These are phyloP conservation scores for Voacanga thouarsii DNA, from an alignment of 257 asterid genomes.

Conservation along the genomic window DNA sequence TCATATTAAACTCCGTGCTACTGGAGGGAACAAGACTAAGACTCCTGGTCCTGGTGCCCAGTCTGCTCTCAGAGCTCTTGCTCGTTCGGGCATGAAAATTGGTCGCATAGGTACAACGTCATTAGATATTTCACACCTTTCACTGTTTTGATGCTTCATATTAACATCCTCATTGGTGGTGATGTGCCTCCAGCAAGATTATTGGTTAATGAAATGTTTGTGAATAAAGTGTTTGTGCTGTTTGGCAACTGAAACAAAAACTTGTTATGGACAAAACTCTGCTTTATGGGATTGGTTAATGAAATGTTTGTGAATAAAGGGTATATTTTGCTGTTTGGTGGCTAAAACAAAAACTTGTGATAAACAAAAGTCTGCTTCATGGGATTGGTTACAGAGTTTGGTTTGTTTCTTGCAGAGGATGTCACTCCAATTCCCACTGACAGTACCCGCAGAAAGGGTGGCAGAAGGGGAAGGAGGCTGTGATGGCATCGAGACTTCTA, in stretches of 20 bases:
- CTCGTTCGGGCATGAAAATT: constrained; percentile 94
- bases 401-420: constrained; percentile 54
- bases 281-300: not conserved
- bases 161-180: not conserved
- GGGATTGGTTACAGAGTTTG: not conserved
- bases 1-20: constrained; percentile 87
- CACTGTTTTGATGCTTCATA: not conserved
- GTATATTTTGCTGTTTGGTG: not conserved
- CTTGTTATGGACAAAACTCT: not conserved
- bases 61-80: constrained; percentile 89
- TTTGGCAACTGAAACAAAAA: not conserved
- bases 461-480: constrained; percentile 90
- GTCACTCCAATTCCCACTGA: constrained; percentile 92
- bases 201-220: not conserved
- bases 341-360: not conserved
- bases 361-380: not conserved
- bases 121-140: not conserved
- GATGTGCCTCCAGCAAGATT: no score
- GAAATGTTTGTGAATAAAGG: not conserved
- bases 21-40: constrained; percentile 93
- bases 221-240: not conserved
- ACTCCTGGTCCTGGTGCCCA: constrained; percentile 98
- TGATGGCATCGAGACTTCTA: constrained; percentile 7
- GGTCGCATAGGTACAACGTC: constrained; percentile 71
- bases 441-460: constrained; percentile 92